Conservation (phyloP, 768 basidiomycete genomes). For the Collybia sordida region DNA sequence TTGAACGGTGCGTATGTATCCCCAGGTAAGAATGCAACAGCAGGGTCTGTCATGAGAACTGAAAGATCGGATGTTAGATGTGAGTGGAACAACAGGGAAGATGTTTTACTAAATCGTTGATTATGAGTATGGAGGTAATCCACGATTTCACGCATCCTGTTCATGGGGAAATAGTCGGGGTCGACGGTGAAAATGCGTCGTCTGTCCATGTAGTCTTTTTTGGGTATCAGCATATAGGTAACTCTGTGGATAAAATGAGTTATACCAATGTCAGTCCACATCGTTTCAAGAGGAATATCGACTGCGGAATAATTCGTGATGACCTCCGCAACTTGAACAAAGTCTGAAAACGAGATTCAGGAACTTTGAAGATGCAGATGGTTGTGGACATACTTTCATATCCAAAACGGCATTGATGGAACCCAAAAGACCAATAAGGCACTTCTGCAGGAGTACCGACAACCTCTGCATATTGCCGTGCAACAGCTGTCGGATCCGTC, state of each 20-base stretch:
- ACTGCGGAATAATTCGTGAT: slow-evolving; percentile 61
- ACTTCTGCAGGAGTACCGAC: slow-evolving; percentile 69
- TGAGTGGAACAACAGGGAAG: background rate
- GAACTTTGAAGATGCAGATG: too few species aligned
- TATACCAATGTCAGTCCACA: slow-evolving; percentile 77
- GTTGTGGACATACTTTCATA: slow-evolving; percentile 45
- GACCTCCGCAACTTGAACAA: slow-evolving; percentile 59
- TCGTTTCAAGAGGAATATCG: slow-evolving; percentile 68
- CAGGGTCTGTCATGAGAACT: slow-evolving; percentile 79
- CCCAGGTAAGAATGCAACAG: slow-evolving; percentile 51
- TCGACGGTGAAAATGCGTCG: slow-evolving; percentile 69
- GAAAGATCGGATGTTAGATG: background rate
- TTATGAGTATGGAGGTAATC: slow-evolving; percentile 56
- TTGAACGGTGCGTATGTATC: slow-evolving; percentile 52
- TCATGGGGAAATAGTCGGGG: slow-evolving; percentile 63
- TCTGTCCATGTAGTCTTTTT: slow-evolving; percentile 64
- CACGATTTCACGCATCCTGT: slow-evolving; percentile 63
- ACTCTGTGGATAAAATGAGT: background rate
- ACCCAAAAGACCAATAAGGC: slow-evolving; percentile 72
- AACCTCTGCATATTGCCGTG: slow-evolving; percentile 68
- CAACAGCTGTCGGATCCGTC: slow-evolving; percentile 54
- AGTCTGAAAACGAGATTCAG: slow-evolving; percentile 39
- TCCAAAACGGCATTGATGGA: slow-evolving; percentile 75
- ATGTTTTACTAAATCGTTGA: slow-evolving; percentile 50
- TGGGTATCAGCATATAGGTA: background rate